Base-by-base conservation (phyloP, 176 grass and related monocot species). In the Metroxylon sagu region DNA sequence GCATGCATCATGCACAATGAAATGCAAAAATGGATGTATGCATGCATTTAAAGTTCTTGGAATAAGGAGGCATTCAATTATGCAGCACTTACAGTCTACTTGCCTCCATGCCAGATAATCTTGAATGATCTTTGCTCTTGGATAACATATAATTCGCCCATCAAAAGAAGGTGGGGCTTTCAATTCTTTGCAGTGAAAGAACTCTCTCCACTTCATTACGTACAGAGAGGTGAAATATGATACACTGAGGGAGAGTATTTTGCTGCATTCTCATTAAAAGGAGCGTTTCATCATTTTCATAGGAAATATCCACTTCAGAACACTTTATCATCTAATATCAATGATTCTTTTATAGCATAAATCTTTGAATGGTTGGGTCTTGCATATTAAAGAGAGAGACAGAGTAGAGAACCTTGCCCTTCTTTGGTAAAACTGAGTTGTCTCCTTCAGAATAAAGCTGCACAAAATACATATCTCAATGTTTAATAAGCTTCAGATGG, bases 91-190 rank as follows among this genome's bases (percentile, higher is more conserved):
- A 94, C 89, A 94, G 50, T 94, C 89, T 52, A 87, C 84, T 77
- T 94, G 89, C 52, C 83, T 94, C 83, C 84, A 87, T 74, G 83
- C 64, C 59, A 93, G 75, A 82, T 93, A 93, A 81, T 93, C 83
- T 48, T 29, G 62, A 23, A 87, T 78, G 14, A 82, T 76, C 50
- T 84, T 93, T 59, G 73, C 60, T 77, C 61, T 87, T 77, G 91
- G 91, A 75, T 85, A 96, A 61, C 86, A 96, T 62, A 90, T 78
- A 74, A 67, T 75, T 85, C 86, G 77, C 10, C 71, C 86, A 66
- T 87, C 86, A 74, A 96, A 96, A 75, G 83, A 87, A 29, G 89
- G 89, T 16, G 78, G 54, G 43, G 79, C 80, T 61, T 74, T 82
- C 52, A 94, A 50, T n/a, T 88, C 84, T 26, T 82, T 84, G 26